Evolutionary conservation across 1,284 basidiomycete species (phyloP).

Genomic region (Neolentinus lepideus): DNA sequence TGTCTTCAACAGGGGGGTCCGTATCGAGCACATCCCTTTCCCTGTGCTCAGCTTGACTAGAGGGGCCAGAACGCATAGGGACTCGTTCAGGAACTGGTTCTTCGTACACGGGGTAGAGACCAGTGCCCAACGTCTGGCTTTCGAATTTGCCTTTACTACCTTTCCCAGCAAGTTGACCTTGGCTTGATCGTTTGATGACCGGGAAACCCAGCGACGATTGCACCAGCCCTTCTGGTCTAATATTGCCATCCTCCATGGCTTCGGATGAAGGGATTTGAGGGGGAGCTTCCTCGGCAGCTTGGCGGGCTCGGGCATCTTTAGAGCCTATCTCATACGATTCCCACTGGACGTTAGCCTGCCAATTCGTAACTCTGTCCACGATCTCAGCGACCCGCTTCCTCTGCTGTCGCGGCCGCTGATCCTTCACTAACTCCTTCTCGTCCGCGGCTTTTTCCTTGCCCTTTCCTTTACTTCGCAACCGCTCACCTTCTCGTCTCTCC

Average conservation of each 20-base stretch:
- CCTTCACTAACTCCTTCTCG: neutral
- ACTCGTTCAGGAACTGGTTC: neutral
- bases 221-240: neutral
- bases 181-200: constrained; percentile 1
- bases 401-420: neutral
- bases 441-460: neutral
- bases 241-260: neutral
- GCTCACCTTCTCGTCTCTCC: neutral
- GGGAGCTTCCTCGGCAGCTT: no score
- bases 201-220: neutral
- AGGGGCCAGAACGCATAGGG: neutral
- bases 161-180: neutral
- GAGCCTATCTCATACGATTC: neutral
- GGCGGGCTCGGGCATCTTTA: no score
- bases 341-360: neutral
- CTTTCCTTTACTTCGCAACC: neutral
- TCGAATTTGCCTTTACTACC: neutral
- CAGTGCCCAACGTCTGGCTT: neutral
- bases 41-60: no score
- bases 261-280: neutral
- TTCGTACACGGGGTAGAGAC: neutral
- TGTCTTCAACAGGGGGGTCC: neutral
- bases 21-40: neutral
- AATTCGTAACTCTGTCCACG: neutral
- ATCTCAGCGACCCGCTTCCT: neutral